Evolutionary conservation across 2,329 filamentous ascomycete species (phyloP), one percentile per base, ranked within the genome.

Genomic region (Colletotrichum lentis): DNA sequence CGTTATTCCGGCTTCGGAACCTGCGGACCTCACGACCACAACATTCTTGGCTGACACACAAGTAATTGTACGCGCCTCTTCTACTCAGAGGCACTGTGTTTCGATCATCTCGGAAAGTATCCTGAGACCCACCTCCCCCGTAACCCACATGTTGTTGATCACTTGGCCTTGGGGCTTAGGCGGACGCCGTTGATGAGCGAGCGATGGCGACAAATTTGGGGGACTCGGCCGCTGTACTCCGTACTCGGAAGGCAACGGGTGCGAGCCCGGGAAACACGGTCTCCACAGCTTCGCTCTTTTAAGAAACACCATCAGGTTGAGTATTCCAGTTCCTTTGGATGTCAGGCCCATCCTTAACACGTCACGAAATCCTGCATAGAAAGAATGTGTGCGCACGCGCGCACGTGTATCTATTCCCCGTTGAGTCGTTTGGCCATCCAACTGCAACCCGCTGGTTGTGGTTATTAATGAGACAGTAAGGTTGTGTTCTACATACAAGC

Each of bases 391-490:
- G 18, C 11, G 20, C n/a, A 39, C 6, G 14, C n/a, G 31, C 31
- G 6, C 5, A 11, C n/a, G 8, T 18, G 18, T 18, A 8, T 7
- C 14, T 16, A 8, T 18, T 10, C 22, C 18, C 7, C 7, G 18
- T 27, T 24, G 22, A n/a, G 39, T 37, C 3, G 31, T 39, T 65
- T 57, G 62, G 56, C 62, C 58, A 67, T 67, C 67, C 67, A 67
- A 69, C 64, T 69, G 64, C 52, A 58, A 67, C 62, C 63, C 57
- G 56, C 58, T 58, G 58, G 52, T 69, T 69, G 43, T 69, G 57
- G 46, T 68, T 58, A 69, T 69, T 69, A 69, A 64, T 67, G 64
- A 67, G 64, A 69, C 64, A 69, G 64, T 69, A 54, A 44, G 49
- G 56, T 54, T 65, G 47, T 68, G 62, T 35, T 59, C 39, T 69